Base-by-base conservation (phyloP, 2,329 filamentous ascomycete species). In the Cladosporium sp. region DNA sequence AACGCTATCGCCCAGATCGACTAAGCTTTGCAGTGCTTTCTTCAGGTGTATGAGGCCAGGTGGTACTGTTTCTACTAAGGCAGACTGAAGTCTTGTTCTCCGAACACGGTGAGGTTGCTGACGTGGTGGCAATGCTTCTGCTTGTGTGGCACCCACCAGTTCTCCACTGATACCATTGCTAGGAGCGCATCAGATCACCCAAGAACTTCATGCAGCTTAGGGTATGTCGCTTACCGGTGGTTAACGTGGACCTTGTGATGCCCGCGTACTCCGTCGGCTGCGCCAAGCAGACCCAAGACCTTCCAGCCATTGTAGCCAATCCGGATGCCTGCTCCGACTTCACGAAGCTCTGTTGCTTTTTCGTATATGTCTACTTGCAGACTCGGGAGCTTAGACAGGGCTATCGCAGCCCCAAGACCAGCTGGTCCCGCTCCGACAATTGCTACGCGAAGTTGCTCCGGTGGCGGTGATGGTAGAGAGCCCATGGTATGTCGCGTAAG, bases 321-420 rank as follows among this genome's bases (percentile, higher is more conserved):
- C 55, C 76, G 79, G 64, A 84, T 82, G 0, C 82, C 82, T 0
- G 81, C 81, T 0, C 82, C 82, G 5, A 82, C 78, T 68, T 84
- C 82, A 35, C 80, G 72, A n/a, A 84, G 70, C 21, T 79, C 73
- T 7, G 68, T 74, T 1, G 80, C 80, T 65, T 83, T 78, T 66
- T 84, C 82, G 61, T 82, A 84, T 1, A 84, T 68, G 0, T 72
- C 77, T 3, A 81, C 76, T 21, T 80, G 70, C 10, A 84, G 72
- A 44, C 80, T 78, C 0, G 79, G 76, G 2, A 82, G 69, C 46
- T 76, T 69, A 0, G 78, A 79, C 0, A 84, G 71, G 1, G 80
- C 80, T 58, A 84, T 83, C 3, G 81, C 82, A 1, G 80, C 77
- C 8, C 76, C 80, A 0, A 84, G 70, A 10, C 79, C 77, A 5